Evolutionary conservation across 1,284 basidiomycete species (phyloP), one percentile per base, ranked within the genome.

Genomic region (Cryptococcus sp.): DNA sequence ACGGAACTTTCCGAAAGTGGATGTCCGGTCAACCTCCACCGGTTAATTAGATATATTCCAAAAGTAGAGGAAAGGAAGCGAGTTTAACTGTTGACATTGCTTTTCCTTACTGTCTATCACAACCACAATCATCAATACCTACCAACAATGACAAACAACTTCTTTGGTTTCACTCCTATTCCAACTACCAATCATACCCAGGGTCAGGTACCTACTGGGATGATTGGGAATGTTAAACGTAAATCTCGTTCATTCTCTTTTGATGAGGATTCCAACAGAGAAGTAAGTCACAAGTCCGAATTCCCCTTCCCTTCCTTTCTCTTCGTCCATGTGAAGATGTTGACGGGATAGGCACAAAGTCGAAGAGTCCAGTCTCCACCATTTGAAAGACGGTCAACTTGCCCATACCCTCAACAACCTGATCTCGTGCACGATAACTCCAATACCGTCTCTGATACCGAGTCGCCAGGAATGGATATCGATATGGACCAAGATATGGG

Each of bases 171-270:
- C 51, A 48, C 39, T 45, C 34, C 42, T 39, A n/a, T n/a, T n/a
- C n/a, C n/a, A n/a, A 40, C 36, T 52, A 56, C 50, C 46, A 46
- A 57, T 40, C 48, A 60, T 40, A 53, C 61, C 59, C 61, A 22
- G 56, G 56, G 16, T 66, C 66, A 24, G 55, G 56, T 44, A 60
- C 66, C 54, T n/a, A n/a, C n/a, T n/a, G n/a, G n/a, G n/a, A n/a
- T n/a, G n/a, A n/a, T n/a, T n/a, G n/a, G n/a, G n/a, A 69, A 66
- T 46, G 52, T 61, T 21, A 73, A 73, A 64, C 62, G 71, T 22
- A 73, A 73, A 60, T 62, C 48, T 51, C 60, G 50, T 55, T 54
- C 51, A n/a, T 61, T 54, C 54, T 47, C 44, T 16, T 43, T 45
- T 36, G 59, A 61, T 18, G 60, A 63, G 23, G 56, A 56, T 28